Evolutionary conservation across 371 early-diverging fungal species (phyloP).

Genomic region (Apophysomyces variabilis): DNA sequence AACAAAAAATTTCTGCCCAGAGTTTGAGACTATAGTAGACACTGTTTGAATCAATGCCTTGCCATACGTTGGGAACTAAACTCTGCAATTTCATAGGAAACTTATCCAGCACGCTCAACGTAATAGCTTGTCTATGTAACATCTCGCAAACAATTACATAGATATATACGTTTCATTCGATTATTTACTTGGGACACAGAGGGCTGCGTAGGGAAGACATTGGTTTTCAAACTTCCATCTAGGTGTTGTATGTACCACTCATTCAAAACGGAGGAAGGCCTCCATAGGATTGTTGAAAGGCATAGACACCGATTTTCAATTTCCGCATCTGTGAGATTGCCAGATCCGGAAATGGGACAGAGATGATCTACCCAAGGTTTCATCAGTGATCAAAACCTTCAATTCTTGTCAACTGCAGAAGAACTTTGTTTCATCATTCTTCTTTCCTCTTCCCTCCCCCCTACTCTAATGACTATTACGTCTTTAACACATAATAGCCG

Average conservation of each 20-base stretch:
- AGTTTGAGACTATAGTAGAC: no score
- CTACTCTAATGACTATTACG: slow-evolving; percentile 1
- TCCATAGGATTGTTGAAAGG: background rate
- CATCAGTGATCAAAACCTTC: background rate
- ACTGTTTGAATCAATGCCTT: no score
- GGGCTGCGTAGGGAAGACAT: no score
- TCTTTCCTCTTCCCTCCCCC: background rate
- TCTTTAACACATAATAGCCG: background rate
- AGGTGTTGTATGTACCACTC: no score
- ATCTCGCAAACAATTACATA: background rate
- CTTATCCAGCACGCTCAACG: no score
- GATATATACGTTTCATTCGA: background rate
- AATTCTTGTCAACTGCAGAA: background rate
- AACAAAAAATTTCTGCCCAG: no score
- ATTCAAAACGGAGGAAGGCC: background rate
- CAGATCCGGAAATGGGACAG: slow-evolving; percentile 6
- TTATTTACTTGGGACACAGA: background rate
- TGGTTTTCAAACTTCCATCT: no score
- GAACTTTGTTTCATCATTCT: background rate
- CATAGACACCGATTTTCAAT: background rate
- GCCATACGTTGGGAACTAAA: no score
- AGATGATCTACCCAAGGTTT: slow-evolving; percentile 8
- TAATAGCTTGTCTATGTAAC: background rate
- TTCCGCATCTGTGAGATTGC: background rate
- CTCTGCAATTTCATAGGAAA: no score